These are phyloP conservation scores for Kodamaea arcana DNA, from an alignment of 1,139 yeast genomes.

Conservation along the genomic window DNA sequence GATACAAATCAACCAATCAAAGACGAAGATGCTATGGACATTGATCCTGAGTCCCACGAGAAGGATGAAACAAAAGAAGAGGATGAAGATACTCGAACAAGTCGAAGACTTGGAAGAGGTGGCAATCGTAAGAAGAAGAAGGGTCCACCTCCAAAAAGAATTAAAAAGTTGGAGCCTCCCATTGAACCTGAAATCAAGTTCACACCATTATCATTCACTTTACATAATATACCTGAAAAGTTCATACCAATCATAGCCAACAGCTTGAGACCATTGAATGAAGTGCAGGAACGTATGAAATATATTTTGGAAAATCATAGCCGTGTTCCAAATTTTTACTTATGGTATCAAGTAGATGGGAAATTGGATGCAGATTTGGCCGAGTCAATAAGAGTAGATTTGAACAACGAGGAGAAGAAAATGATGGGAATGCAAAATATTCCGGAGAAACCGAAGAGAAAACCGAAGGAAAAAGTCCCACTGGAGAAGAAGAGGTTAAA, in stretches of 20 bases:
- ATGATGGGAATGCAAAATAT: slow-evolving; percentile 29
- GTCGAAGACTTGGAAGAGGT: background rate
- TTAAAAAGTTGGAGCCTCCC: slow-evolving; percentile 24
- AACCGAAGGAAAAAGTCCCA: slow-evolving; percentile 21
- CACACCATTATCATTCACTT: slow-evolving; percentile 61
- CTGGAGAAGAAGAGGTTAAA: slow-evolving; percentile 9
- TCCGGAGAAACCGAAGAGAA: slow-evolving; percentile 23
- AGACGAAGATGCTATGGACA: background rate
- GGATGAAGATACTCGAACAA: slow-evolving; percentile 3
- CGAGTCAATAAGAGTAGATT: slow-evolving; percentile 41
- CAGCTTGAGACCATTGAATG: slow-evolving; percentile 56
- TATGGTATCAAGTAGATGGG: slow-evolving; percentile 87
- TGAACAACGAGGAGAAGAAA: slow-evolving; percentile 40
- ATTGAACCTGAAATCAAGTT: slow-evolving; percentile 41
- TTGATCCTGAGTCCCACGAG: slow-evolving; percentile 4
- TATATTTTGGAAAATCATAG: slow-evolving; percentile 56
- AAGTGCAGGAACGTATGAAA: slow-evolving; percentile 60
- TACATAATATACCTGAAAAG: slow-evolving; percentile 61
- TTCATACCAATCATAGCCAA: slow-evolving; percentile 67
- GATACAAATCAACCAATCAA: background rate
- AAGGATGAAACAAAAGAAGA: slow-evolving; percentile 12
- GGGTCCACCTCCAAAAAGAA: slow-evolving; percentile 21
- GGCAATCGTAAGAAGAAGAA: slow-evolving; percentile 22
- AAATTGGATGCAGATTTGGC: slow-evolving; percentile 60
- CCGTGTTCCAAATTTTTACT: slow-evolving; percentile 56